Evolutionary conservation across 1,139 yeast genomes (phyloP), one percentile per base, ranked within the genome.

Genomic region (Lodderomyces jiufengensis): DNA sequence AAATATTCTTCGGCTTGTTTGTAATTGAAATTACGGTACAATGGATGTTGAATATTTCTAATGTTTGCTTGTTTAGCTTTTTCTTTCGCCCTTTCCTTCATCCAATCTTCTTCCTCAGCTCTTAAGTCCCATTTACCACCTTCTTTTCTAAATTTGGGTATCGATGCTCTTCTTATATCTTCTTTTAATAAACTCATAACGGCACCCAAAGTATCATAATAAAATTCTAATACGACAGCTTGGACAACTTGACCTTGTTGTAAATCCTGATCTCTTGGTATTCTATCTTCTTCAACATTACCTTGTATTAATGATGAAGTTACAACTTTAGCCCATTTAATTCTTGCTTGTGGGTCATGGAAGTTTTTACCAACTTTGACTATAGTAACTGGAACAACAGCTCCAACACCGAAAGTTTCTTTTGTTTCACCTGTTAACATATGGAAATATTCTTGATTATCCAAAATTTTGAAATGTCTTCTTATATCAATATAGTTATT

Each of bases 1-100:
- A 92, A 71, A 51, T 74, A 90, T 51, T 86, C 95, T 59, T 92
- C 97, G 0, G 99, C 97, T 63, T 92, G 97, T 43, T 73, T 73
- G 43, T 84, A 77, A 50, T 79, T 85, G 66, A 90, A 83, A 44
- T 85, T 83, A 48, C 79, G 84, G 73, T 86, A 92, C 54, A 84
- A 76, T 30, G 97, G 95, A 66, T 92, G 99, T 55, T 88, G 94
- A 49, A 92, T 77, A 46, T 86, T 84, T 55, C 95, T 73, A n/a
- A 70, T 62, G 45, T 63, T 68, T 9, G 74, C 70, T 34, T 61
- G 58, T 52, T 83, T 66, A 45, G 78, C 78, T 47, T 80, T 71
- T 55, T 74, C 78, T 40, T 73, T 75, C 24, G 78, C 76, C 40
- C 66, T 63, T 50, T 82, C 90, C 33, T 61, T 66, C 36, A 68